These are phyloP conservation scores for Penicillium robsamsonii DNA, from an alignment of 495 filamentous ascomycete genomes.

Conservation along the genomic window DNA sequence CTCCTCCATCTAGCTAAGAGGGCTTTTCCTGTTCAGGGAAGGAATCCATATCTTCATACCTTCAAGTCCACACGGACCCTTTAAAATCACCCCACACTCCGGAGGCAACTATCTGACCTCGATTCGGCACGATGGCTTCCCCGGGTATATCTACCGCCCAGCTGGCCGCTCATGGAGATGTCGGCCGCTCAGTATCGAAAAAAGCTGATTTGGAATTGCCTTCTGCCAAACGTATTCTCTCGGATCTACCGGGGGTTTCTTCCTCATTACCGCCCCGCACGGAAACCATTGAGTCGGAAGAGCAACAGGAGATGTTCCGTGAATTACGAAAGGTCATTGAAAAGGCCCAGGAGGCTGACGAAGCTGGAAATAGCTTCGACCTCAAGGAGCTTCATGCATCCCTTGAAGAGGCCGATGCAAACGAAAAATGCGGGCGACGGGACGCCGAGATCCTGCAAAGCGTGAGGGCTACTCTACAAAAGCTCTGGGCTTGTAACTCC, in stretches of 20 bases:
- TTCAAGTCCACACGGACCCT: neutral
- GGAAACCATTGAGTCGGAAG: slow-evolving; percentile 17
- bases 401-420: slow-evolving; percentile 28
- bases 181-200: slow-evolving; percentile 1
- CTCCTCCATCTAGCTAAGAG: slow-evolving; percentile 3
- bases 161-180: slow-evolving; percentile 9
- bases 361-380: slow-evolving; percentile 20
- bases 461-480: slow-evolving; percentile 28
- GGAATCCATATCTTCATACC: neutral
- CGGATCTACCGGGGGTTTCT: slow-evolving; percentile 21
- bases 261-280: slow-evolving; percentile 17
- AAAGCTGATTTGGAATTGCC: slow-evolving; percentile 25
- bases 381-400: slow-evolving; percentile 28
- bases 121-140: slow-evolving; percentile 18
- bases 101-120: slow-evolving; percentile 1
- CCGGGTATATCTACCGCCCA: slow-evolving; percentile 17
- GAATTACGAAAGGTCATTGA: slow-evolving; percentile 27
- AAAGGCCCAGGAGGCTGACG: slow-evolving; percentile 16
- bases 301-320: slow-evolving; percentile 33
- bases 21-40: neutral
- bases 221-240: slow-evolving; percentile 25
- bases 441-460: slow-evolving; percentile 25
- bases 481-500: slow-evolving; percentile 40
- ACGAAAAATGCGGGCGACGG: slow-evolving; percentile 20
- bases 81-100: neutral